A percentile compares a stretch with the other conserved stretches of the same genome.
phyloP scores from a whole-genome alignment of 2,329 filamentous ascomycete species.

The Byssoonygena ceratinophila region DNA sequence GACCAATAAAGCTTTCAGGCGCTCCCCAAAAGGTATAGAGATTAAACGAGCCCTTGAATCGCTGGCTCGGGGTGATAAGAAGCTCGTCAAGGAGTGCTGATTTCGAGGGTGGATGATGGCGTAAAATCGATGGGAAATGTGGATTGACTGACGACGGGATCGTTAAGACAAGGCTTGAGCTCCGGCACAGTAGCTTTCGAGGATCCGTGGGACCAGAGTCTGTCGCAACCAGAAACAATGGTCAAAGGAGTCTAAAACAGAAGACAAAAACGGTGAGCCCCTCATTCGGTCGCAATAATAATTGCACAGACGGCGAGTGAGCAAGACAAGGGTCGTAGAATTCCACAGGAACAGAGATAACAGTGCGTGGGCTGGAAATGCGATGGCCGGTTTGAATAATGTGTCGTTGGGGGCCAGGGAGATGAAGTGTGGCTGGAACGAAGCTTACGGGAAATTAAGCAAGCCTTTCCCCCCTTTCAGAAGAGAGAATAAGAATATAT shows the following conservation, averaged over 20 bases:
- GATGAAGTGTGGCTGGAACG: not conserved
- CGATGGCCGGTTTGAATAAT: not conserved
- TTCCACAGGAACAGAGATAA: not conserved
- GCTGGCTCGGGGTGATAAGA: not conserved
- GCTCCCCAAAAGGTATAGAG: not conserved
- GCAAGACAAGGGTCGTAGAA: not conserved
- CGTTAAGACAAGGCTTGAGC: conserved; percentile 3
- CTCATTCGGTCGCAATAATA: not conserved
- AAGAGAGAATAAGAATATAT: conserved; percentile 5
- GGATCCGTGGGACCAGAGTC: conserved; percentile 5
- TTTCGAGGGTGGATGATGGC: not conserved
- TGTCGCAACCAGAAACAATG: conserved; percentile 4
- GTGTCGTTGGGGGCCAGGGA: not conserved
- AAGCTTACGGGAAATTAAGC: not conserved
- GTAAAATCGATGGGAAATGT: not conserved
- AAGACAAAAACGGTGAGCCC: not conserved
- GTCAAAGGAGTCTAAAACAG: not conserved
- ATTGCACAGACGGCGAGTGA: not conserved
- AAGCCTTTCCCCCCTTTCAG: not conserved
- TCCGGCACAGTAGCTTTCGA: not conserved
- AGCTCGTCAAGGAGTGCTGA: not conserved
- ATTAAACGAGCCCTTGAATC: not conserved
- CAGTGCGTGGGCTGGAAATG: not conserved
- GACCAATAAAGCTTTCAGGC: not conserved
- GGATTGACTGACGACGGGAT: not conserved